Conservation (phyloP, 2,329 filamentous ascomycete genomes). For the Xylariaceae sp. region DNA sequence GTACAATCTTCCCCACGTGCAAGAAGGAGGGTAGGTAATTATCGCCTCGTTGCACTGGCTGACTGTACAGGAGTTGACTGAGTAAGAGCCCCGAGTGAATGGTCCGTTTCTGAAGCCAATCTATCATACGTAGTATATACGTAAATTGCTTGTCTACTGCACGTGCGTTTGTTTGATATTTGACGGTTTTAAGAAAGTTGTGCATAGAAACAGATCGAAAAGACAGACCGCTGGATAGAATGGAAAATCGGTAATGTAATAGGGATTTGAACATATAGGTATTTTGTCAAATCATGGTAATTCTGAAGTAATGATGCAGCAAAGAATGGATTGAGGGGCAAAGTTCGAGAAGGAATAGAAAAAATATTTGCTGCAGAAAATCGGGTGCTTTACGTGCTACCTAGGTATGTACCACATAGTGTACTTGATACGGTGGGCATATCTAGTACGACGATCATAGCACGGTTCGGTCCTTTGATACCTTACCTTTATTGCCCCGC, state of each 20-base stretch:
- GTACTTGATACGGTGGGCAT: conserved; percentile 16
- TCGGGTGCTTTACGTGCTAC: conserved; percentile 23
- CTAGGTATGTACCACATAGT: no score
- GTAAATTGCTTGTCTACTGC: conserved; percentile 1
- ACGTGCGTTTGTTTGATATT: background rate
- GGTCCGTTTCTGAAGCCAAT: conserved; percentile 16
- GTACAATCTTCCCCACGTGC: conserved; percentile 19
- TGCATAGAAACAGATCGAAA: background rate
- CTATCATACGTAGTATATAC: conserved; percentile 17
- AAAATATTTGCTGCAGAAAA: conserved; percentile 16
- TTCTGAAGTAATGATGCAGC: no score
- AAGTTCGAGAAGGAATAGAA: conserved; percentile 20
- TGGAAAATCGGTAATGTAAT: background rate
- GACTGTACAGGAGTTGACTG: conserved; percentile 16
- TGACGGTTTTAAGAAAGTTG: background rate
- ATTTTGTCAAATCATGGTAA: background rate
- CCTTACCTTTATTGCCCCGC: conserved; percentile 15
- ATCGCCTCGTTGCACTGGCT: no score
- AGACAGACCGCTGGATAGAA: background rate
- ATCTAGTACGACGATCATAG: conserved; percentile 20
- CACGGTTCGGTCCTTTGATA: conserved; percentile 11
- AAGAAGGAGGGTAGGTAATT: conserved; percentile 3
- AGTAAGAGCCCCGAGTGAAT: conserved; percentile 13
- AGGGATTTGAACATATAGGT: background rate
- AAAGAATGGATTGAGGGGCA: background rate